Evolutionary conservation across 2,329 filamentous ascomycete species (phyloP), one percentile per base, ranked within the genome.

Genomic region (Venturia aucupariae): DNA sequence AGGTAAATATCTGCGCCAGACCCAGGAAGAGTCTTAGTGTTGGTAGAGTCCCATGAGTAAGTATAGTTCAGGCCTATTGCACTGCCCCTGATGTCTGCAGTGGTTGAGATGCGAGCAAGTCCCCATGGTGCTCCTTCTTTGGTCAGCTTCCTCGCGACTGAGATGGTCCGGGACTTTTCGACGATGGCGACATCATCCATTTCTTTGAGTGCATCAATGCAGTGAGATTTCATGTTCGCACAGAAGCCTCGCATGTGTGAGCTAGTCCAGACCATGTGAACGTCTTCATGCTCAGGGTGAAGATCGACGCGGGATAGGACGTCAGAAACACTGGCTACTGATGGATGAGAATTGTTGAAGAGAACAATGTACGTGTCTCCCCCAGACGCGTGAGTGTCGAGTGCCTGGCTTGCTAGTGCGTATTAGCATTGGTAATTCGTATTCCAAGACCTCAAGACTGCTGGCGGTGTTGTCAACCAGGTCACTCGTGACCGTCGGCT

Each of bases 1-100:
- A 81, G 71, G 70, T 81, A 81, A 64, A 81, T 76, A 64, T 81
- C 78, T n/a, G 78, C 77, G 62, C 76, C 77, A 24, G 69, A 66
- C 62, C 77, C 78, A n/a, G 51, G 51, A 51, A 27, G 3, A 27
- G 46, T 13, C 11, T 77, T 73, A 1, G 62, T 65, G 8, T 64
- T 39, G 59, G 72, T 66, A 42, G 77, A 72, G 27, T 74, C 67
- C 65, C 73, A 79, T 1, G 71, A 66, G 70, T 81, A 81, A 32
- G 74, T 77, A 68, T 76, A 80, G 66, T 76, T 71, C 63, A 79
- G 72, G 30, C 69, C 68, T 61, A 70, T 71, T 13, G 68, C 66
- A 63, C 69, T 69, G 41, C 71, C 68, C 8, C 11, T 55, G 13
- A 70, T 61, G 13, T 70, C 65, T n/a, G 66, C 65, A 30, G 69